A percentile compares a stretch with the other conserved stretches of the same genome.
Conservation (phyloP, 129 eudicot species). For the Saussurea involucrata region DNA sequence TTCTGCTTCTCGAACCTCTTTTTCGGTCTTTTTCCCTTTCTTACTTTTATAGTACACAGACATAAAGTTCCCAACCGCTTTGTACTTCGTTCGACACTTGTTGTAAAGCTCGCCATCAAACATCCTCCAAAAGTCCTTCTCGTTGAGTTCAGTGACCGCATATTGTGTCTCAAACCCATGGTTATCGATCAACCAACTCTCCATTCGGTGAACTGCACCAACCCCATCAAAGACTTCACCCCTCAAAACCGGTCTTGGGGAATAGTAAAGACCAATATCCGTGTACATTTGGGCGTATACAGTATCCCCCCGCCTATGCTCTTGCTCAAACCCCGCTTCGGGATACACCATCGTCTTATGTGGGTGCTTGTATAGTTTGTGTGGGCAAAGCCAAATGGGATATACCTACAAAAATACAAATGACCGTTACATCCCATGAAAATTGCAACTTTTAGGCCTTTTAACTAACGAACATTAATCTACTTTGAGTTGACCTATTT, state of each 20-base stretch:
- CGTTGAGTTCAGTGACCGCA: conserved; percentile 79
- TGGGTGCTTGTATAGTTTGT: conserved; percentile 74
- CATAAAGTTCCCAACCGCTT: conserved; percentile 91
- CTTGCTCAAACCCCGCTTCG: conserved; percentile 75
- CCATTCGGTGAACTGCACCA: conserved; percentile 61
- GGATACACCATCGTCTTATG: conserved; percentile 82
- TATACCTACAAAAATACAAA: conserved; percentile 44
- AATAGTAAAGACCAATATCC: conserved; percentile 82
- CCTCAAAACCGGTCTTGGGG: conserved; percentile 80
- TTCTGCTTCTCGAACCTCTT: conserved; percentile 92
- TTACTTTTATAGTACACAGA: conserved; percentile 77
- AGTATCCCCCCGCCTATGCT: conserved; percentile 75
- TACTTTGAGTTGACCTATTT: neutral
- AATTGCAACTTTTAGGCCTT: neutral
- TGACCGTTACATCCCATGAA: neutral
- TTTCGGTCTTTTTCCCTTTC: conserved; percentile 91
- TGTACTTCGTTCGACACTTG: conserved; percentile 69
- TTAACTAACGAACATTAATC: neutral
- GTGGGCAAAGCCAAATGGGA: conserved; percentile 98
- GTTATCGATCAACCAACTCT: conserved; percentile 83
- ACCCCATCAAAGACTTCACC: conserved; percentile 87
- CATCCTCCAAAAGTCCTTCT: conserved; percentile 89
- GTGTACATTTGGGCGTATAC: conserved; percentile 87
- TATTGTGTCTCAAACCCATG: conserved; percentile 86
- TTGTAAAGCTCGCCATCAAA: conserved; percentile 77